Percentiles rank a stretch among this genome's conserved stretches.
Evolutionary conservation across 2,329 filamentous ascomycete genomes (phyloP).

Genomic region (Penicillium thymicola): DNA sequence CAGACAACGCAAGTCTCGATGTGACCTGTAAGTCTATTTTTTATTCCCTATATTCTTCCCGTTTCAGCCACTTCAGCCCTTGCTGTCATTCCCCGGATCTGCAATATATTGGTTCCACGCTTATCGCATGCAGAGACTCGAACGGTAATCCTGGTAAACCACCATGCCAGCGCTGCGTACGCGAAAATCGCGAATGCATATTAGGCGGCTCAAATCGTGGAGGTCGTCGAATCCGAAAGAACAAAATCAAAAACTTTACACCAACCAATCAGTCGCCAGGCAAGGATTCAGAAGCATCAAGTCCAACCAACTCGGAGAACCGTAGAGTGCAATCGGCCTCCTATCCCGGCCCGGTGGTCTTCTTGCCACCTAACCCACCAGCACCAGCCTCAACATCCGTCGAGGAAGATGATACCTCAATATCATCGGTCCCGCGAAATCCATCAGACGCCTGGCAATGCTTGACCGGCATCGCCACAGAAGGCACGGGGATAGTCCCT

Average conservation of each 20-base stretch:
- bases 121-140: conserved; percentile 19
- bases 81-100: conserved; percentile 6
- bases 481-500: conserved; percentile 27
- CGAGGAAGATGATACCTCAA: conserved; percentile 42
- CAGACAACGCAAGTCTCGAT: conserved; percentile 50
- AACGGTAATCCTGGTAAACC: conserved; percentile 38
- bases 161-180: conserved; percentile 57
- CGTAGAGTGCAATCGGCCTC: conserved; percentile 25
- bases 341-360: conserved; percentile 36
- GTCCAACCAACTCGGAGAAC: conserved; percentile 27
- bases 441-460: conserved; percentile 51
- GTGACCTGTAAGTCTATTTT: conserved; percentile 47
- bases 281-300: conserved; percentile 28
- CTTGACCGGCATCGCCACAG: conserved; percentile 45
- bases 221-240: conserved; percentile 56
- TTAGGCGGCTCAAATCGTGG: conserved; percentile 59
- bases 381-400: conserved; percentile 26
- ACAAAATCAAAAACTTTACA: conserved; percentile 41
- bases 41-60: not conserved
- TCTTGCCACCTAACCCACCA: conserved; percentile 32
- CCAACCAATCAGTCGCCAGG: conserved; percentile 25
- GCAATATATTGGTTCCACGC: conserved; percentile 5
- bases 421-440: conserved; percentile 45
- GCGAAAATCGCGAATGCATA: conserved; percentile 57
- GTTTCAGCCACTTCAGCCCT: not conserved